Base-by-base conservation (phyloP, 2,329 filamentous ascomycete species). In the Scedosporium boydii region DNA sequence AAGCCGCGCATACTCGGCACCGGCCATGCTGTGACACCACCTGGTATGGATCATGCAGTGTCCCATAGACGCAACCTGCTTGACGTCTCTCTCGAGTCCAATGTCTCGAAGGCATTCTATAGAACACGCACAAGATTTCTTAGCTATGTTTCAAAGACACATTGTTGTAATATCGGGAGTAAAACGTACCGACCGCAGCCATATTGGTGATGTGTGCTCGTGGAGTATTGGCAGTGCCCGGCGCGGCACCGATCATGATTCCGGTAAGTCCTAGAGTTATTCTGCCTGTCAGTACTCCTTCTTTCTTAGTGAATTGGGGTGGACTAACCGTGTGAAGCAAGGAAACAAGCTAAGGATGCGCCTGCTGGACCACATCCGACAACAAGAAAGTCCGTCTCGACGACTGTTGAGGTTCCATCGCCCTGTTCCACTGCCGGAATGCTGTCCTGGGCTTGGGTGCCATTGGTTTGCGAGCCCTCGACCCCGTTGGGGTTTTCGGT, bases 131-230 rank as follows among this genome's bases (percentile, higher is more conserved):
- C 12, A 1, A 14, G 9, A 38, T 12, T 38, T 1, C 1, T 38
- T 38, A 38, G 34, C 34, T 6, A 38, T 38, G 3, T 9, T 38
- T 38, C 9, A 4, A 38, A 38, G 34, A 38, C 34, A 4, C 34
- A 38, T 10, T 38, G 12, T 38, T 10, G 3, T 12, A 4, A 38
- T 38, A 9, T 12, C 3, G 3, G 34, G 10, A 38, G 34, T 6
- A 38, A 38, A 38, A 12, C 34, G 10, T 38, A 38, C 34, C 34
- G 34, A 38, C 34, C 3, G 34, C 34, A 3, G 82, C 82, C 70
- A 80, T 80, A 68, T 86, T 87, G 55, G 80, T 85, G 63, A 86
- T 83, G 68, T 87, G 84, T 0, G 83, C 84, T 1, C 84, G 84
- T 1, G 34, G 34, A 38, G 82, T 85, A 63, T 81, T 73, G 1